Percentiles rank a stretch among this genome's conserved stretches.
These are phyloP conservation scores for Echria macrotheca DNA, from an alignment of 495 filamentous ascomycete species.

Conservation along the genomic window DNA sequence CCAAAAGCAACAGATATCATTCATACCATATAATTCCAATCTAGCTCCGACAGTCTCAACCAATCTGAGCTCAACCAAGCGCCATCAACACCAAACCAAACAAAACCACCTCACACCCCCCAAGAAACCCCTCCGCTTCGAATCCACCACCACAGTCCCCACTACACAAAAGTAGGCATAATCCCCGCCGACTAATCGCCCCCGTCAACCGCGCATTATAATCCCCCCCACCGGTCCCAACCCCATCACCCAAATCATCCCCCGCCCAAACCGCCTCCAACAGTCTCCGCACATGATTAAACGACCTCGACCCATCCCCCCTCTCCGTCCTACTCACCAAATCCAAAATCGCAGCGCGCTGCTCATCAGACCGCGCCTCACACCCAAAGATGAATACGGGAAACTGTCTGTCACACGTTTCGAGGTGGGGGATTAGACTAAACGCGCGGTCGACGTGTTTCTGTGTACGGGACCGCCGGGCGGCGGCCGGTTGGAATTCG, in stretches of 20 bases:
- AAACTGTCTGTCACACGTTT: slow-evolving; percentile 29
- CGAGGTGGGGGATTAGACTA: slow-evolving; percentile 14
- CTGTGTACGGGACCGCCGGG: too few relatives aligned
- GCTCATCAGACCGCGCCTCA: slow-evolving; percentile 33
- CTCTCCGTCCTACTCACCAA: slow-evolving; percentile 26
- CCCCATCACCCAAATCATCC: slow-evolving; percentile 34
- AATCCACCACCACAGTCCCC: too few relatives aligned
- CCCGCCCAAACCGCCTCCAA: slow-evolving; percentile 34
- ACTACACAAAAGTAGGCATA: slow-evolving; percentile 1
- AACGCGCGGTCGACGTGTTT: slow-evolving; percentile 22
- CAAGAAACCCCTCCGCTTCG: too few relatives aligned
- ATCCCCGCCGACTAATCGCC: neutral
- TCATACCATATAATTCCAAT: too few relatives aligned
- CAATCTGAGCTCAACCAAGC: too few relatives aligned
- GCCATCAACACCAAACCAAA: too few relatives aligned
- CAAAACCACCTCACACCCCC: too few relatives aligned
- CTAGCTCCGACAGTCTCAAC: too few relatives aligned
- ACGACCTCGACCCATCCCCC: slow-evolving; percentile 18
- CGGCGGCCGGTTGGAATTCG: too few relatives aligned
- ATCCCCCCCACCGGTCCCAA: slow-evolving; percentile 19
- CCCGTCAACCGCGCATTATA: slow-evolving; percentile 26
- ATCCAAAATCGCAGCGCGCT: slow-evolving; percentile 27
- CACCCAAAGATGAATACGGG: slow-evolving; percentile 37
- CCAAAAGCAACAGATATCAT: too few relatives aligned
- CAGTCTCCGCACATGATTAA: slow-evolving; percentile 23